These are phyloP conservation scores for Syzygium aromaticum DNA, from an alignment of 345 rosid species.

Conservation along the genomic window DNA sequence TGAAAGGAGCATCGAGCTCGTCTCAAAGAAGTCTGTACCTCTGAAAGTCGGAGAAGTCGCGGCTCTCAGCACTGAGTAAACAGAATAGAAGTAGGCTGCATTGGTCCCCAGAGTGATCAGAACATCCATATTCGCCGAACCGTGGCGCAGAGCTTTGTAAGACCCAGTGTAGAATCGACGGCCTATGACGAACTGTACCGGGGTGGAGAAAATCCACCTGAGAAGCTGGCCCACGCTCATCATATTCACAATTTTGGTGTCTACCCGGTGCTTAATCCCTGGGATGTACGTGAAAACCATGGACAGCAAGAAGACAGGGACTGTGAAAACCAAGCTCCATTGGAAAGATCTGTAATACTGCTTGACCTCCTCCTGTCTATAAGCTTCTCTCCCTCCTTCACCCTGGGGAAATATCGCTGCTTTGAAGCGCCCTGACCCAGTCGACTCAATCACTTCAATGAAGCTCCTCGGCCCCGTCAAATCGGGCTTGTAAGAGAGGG, in stretches of 20 bases:
- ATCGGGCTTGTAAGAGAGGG: slow-evolving; percentile 62
- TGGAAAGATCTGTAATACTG: slow-evolving; percentile 53
- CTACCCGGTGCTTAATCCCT: slow-evolving; percentile 44
- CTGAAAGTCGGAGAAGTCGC: slow-evolving; percentile 47
- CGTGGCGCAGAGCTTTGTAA: slow-evolving; percentile 68
- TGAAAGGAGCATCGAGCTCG: slow-evolving; percentile 92
- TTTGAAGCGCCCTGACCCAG: slow-evolving; percentile 56
- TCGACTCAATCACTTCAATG: slow-evolving; percentile 67
- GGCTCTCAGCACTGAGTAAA: slow-evolving; percentile 69
- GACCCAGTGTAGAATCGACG: slow-evolving; percentile 73
- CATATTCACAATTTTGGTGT: slow-evolving; percentile 67
- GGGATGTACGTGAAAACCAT: slow-evolving; percentile 87
- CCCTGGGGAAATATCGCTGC: slow-evolving; percentile 62
- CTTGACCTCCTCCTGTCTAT: slow-evolving; percentile 52
- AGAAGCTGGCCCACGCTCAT: slow-evolving; percentile 53
- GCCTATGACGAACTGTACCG: slow-evolving; percentile 85
- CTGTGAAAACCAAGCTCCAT: slow-evolving; percentile 85
- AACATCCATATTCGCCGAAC: slow-evolving; percentile 96
- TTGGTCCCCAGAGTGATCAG: slow-evolving; percentile 86
- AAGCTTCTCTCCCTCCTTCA: slow-evolving; percentile 48
- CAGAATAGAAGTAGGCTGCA: slow-evolving; percentile 85
- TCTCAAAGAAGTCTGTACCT: slow-evolving; percentile 87
- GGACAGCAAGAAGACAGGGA: slow-evolving; percentile 72
- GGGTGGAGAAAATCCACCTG: slow-evolving; percentile 69
- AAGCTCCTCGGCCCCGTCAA: slow-evolving; percentile 76